These are phyloP conservation scores for Cordyceps fumosorosea DNA, from an alignment of 2,329 filamentous ascomycete species.

Conservation along the genomic window DNA sequence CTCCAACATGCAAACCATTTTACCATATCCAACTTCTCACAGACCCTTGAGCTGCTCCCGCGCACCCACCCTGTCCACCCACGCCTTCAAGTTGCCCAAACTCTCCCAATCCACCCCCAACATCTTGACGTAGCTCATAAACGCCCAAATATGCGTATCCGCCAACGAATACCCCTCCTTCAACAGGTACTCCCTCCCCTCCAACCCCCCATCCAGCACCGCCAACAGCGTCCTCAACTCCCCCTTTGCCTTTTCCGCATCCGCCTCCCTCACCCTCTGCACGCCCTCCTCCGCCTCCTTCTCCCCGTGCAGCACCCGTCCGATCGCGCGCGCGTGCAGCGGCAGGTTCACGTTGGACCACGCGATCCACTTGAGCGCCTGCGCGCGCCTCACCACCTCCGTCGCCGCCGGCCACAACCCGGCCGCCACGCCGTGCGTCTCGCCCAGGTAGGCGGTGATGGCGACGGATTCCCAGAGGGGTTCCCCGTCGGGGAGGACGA, in stretches of 20 bases:
- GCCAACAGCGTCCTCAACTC: neutral
- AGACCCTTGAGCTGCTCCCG: conserved; percentile 3
- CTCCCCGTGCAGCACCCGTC: neutral
- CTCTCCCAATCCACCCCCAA: neutral
- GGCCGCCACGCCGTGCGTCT: conserved; percentile 5
- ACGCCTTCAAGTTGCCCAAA: neutral
- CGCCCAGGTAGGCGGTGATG: conserved; percentile 13
- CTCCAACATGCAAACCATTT: no score
- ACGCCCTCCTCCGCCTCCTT: neutral
- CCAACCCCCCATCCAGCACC: neutral
- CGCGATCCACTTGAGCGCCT: conserved; percentile 14
- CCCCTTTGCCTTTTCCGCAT: neutral
- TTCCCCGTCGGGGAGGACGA: conserved; percentile 1
- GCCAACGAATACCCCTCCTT: conserved; percentile 1
- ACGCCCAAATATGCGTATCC: conserved; percentile 11
- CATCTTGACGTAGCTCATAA: conserved; percentile 11
- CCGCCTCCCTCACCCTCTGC: neutral
- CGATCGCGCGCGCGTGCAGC: neutral
- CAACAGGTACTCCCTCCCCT: conserved; percentile 2
- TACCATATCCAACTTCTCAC: neutral
- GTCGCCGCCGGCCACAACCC: neutral
- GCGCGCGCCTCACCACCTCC: neutral
- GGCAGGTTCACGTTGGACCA: conserved; percentile 10
- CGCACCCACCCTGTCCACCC: neutral
- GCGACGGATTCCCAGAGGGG: conserved; percentile 15